Base-by-base conservation (phyloP, 805 yeast genomes). In the Cyberlindnera sargentensis region DNA sequence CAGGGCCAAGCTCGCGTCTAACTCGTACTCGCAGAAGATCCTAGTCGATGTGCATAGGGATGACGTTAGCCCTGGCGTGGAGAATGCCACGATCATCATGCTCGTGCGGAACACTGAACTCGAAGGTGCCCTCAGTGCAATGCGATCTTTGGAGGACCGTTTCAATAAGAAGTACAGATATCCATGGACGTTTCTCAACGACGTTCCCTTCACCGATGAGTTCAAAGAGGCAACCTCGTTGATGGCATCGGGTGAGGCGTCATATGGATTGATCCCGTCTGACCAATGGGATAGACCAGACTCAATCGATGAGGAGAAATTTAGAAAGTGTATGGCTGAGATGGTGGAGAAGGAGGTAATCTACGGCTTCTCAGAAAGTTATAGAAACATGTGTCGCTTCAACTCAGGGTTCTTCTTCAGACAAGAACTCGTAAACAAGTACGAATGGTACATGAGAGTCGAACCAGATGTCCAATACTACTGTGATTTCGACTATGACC, bases 381-480 rank as follows among this genome's bases (percentile, higher is more conserved):
- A 84, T 57, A 76, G 97, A 59, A 90, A 91, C 63, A 93, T 93
- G 98, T 93, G 98, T 63, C 75, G 96, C 33, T 91, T 84, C 68
- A 91, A 93, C 60, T 83, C 95, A 3, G 97, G 98, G 0, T 85
- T 73, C 61, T 93, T 93, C 66, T 91, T 78, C 68, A 76, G 84
- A 58, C 95, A 89, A 57, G 78, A 79, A 44, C 60, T 88, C 37
- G 65, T 90, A 53, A 62, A 68, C 37, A 71, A 82, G 31, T 93
- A 85, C 66, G 91, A 88, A 48, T 93, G 82, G 72, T 91, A 91
- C 66, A 90, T 95, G 79, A 74, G 99, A 50, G 96, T 91, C 9
- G 99, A 91, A 62, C 99, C 99, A 0, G 88, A 82, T 50, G 89
- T 90, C 40, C 80, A 85, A 57, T 84, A 85, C 61, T 84, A 71